Evolutionary conservation across 2,329 filamentous ascomycete species (phyloP).

Genomic region (Emydomyces testavorans): DNA sequence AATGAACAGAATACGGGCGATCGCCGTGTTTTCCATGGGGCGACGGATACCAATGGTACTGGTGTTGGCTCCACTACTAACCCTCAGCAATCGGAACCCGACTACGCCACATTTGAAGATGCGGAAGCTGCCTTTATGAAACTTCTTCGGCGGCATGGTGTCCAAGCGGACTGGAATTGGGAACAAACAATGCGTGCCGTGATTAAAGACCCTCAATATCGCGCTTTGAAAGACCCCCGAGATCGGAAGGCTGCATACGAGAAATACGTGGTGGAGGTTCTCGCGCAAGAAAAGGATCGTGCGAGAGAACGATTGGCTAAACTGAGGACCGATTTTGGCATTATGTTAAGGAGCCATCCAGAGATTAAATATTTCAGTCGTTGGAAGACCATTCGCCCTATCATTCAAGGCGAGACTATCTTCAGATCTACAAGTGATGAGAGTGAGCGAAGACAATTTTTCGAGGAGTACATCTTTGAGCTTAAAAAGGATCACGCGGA

Average conservation of each 20-base stretch:
- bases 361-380: constrained; percentile 95
- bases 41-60: constrained; percentile 33
- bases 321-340: constrained; percentile 83
- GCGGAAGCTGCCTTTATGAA: constrained; percentile 90
- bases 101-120: constrained; percentile 70
- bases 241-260: constrained; percentile 85
- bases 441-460: constrained; percentile 74
- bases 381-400: constrained; percentile 90
- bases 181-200: constrained; percentile 75
- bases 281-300: constrained; percentile 84
- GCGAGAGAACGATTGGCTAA: constrained; percentile 88
- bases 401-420: constrained; percentile 89
- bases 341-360: constrained; percentile 89
- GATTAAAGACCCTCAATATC: constrained; percentile 84
- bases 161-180: constrained; percentile 89
- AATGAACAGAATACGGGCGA: constrained; percentile 38
- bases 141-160: constrained; percentile 69
- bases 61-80: constrained; percentile 28
- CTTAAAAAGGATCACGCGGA: constrained; percentile 73
- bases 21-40: constrained; percentile 38
- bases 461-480: constrained; percentile 81
- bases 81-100: constrained; percentile 50
- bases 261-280: constrained; percentile 84
- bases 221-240: constrained; percentile 82
- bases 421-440: constrained; percentile 87